These are phyloP conservation scores for Parastagonospora nodorum DNA, from an alignment of 2,329 filamentous ascomycete species.

Conservation along the genomic window DNA sequence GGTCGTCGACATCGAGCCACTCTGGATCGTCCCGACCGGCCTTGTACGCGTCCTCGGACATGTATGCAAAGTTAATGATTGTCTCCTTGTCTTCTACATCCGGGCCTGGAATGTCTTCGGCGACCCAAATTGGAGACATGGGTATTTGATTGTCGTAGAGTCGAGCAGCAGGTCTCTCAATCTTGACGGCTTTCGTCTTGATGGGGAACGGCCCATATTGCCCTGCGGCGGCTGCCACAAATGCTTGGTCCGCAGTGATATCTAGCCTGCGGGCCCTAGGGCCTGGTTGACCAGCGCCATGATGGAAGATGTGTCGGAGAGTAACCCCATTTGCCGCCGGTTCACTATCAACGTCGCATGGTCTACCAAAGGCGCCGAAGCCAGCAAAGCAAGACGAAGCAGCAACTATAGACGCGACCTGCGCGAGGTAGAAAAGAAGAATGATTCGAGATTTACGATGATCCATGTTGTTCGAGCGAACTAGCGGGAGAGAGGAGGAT, in stretches of 20 bases:
- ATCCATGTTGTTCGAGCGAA: slow-evolving; percentile 24
- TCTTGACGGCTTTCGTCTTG: slow-evolving; percentile 33
- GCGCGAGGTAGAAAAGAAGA: slow-evolving; percentile 23
- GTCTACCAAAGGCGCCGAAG: slow-evolving; percentile 9
- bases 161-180: slow-evolving; percentile 32
- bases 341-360: slow-evolving; percentile 2
- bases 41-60: slow-evolving; percentile 46
- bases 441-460: slow-evolving; percentile 14
- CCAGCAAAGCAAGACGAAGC: slow-evolving; percentile 19
- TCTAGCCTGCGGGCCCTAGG: slow-evolving; percentile 41
- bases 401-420: slow-evolving; percentile 24
- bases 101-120: slow-evolving; percentile 36
- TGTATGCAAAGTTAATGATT: slow-evolving; percentile 40
- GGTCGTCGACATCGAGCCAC: slow-evolving; percentile 41
- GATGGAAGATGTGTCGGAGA: slow-evolving; percentile 41
- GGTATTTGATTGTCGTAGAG: slow-evolving; percentile 26
- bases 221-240: slow-evolving; percentile 24
- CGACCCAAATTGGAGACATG: slow-evolving; percentile 38
- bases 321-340: slow-evolving; percentile 18
- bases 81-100: slow-evolving; percentile 42
- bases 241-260: slow-evolving; percentile 29
- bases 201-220: slow-evolving; percentile 38
- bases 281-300: slow-evolving; percentile 41
- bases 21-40: slow-evolving; percentile 38
- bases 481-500: slow-evolving; percentile 10